Base-by-base conservation (phyloP, 176 grass and related monocot genomes). In the Luzula sylvatica region DNA sequence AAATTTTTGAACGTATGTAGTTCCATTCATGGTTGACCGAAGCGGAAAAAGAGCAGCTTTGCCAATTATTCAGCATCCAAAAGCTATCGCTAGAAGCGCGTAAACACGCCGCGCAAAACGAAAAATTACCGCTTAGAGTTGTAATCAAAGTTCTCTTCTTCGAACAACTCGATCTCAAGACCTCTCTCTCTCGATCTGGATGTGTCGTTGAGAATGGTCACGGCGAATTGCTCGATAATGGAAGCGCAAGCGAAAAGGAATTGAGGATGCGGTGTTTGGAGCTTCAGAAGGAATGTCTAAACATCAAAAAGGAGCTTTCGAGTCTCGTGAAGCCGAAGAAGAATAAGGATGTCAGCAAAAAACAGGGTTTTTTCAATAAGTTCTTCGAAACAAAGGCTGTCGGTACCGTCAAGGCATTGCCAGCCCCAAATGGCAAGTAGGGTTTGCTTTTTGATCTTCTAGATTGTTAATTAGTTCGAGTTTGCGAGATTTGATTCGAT, bases 141-240 rank as follows among this genome's bases (percentile, higher is more conserved):
- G 75, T 87, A 5, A 82, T 94, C 22, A 83, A 94, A 39, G 83
- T 94, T 49, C 88, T 94, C 65, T 83, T 83, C 76, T 69, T 83
- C 50, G 88, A 94, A 71, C 72, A 87, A 60, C 79, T 87, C 55
- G 78, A 70, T 29, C 88, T 94, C 24, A 83, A 83, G 32, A 26
- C 23, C 3, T 47, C 23, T 17, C 22, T 62, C 58, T 45, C 45
- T 15, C 21, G 26, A 29, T 45, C 45, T 15, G 41, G 26, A 29
- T 16, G 23, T 8, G 15, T 26, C 41, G 15, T 25, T 11, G 42
- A 44, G 9, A 35, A 35, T 35, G 30, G 30, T 35, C 30, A 35
- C 9, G 30, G 30, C 5, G 30, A 35, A 7, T 35, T 35, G 30
- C 9, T 35, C 9, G 30, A 35, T 7, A 35, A 35, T 35, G 30